Percentiles rank a stretch among this genome's conserved stretches.
Evolutionary conservation across 129 eudicot genomes (phyloP).

Genomic region (Flaveria sonorensis): DNA sequence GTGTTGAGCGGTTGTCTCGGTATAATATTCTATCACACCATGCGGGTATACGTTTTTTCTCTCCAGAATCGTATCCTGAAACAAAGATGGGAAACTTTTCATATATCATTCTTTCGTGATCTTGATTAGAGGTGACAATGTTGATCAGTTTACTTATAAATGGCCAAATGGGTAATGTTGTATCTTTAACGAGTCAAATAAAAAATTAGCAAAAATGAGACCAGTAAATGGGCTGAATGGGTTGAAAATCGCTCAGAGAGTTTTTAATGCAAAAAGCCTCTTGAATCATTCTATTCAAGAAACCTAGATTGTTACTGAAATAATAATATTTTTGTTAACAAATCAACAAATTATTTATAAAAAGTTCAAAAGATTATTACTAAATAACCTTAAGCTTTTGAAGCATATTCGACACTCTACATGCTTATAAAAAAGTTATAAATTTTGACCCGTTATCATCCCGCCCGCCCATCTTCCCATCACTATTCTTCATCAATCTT

Average conservation of each 20-base stretch:
- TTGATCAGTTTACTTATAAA: not conserved
- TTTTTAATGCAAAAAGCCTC: too few species aligned
- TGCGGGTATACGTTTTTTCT: constrained; percentile 97
- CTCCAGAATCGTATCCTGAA: constrained; percentile 97
- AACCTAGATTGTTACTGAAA: not conserved
- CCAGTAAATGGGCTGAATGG: not conserved
- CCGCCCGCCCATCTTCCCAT: not conserved
- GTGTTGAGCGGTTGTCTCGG: constrained; percentile 68
- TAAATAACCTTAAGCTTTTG: not conserved
- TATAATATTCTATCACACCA: constrained; percentile 94
- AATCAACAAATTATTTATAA: too few species aligned
- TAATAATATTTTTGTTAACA: too few species aligned
- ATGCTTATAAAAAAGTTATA: too few species aligned
- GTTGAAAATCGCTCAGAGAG: not conserved
- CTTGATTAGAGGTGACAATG: not conserved
- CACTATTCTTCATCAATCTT: constrained; percentile 11
- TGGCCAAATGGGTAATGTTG: not conserved
- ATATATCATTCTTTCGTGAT: not conserved
- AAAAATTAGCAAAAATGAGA: not conserved
- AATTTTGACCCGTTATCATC: not conserved
- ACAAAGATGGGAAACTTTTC: not conserved
- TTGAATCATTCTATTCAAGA: not conserved
- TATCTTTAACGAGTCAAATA: not conserved
- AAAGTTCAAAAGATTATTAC: too few species aligned
- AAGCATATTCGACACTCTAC: not conserved